Percentiles rank a stretch among this genome's conserved stretches.
Conservation (phyloP, 805 yeast genomes). For the Candida broadrunensis region DNA sequence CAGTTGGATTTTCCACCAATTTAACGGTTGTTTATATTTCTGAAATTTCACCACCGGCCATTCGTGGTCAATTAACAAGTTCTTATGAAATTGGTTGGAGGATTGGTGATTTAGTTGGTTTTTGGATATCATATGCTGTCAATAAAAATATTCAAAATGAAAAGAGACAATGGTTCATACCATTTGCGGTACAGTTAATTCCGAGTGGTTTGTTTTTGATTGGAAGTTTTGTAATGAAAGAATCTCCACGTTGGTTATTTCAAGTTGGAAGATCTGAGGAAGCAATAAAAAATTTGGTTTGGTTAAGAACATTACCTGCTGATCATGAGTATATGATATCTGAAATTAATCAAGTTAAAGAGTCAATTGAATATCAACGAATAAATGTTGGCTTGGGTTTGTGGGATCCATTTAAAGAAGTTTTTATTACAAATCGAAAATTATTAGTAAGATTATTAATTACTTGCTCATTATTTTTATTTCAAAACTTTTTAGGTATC, state of each 20-base stretch:
- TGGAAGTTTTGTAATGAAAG: conserved; percentile 31
- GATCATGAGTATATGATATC: conserved; percentile 31
- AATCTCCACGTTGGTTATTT: conserved; percentile 36
- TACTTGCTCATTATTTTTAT: conserved; percentile 30
- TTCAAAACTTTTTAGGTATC: conserved; percentile 39
- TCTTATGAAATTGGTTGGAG: conserved; percentile 38
- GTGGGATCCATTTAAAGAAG: conserved; percentile 31
- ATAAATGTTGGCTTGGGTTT: conserved; percentile 28
- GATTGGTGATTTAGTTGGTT: conserved; percentile 37
- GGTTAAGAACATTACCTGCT: conserved; percentile 33
- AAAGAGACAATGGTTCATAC: conserved; percentile 36
- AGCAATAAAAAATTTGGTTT: conserved; percentile 29
- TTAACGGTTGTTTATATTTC: conserved; percentile 34
- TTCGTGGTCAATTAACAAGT: conserved; percentile 30
- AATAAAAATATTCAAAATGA: conserved; percentile 21
- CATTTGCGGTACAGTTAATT: conserved; percentile 37
- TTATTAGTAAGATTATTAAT: conserved; percentile 26
- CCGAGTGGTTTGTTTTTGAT: conserved; percentile 33
- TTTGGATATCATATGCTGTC: conserved; percentile 35
- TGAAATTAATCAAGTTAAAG: conserved; percentile 35
- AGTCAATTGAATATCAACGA: conserved; percentile 27
- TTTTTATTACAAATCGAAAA: conserved; percentile 22
- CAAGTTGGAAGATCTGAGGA: conserved; percentile 26
- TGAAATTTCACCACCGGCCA: conserved; percentile 35
- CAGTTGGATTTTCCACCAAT: conserved; percentile 34